Evolutionary conservation across 148 eudicot species (phyloP).

Genomic region (Vaccinium macrocarpon): DNA sequence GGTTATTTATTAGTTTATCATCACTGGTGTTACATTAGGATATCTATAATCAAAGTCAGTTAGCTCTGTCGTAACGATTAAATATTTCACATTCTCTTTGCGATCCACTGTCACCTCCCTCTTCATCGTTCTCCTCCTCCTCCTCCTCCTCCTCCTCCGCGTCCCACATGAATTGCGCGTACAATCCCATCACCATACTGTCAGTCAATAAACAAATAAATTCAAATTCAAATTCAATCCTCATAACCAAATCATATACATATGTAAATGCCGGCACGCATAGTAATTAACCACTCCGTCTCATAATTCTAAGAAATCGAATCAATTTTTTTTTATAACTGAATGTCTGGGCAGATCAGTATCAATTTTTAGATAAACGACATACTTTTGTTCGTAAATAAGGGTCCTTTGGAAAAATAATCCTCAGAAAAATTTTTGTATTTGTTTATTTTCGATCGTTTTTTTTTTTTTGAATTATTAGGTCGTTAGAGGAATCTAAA

Average conservation of each 20-base stretch:
- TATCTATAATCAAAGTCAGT: neutral
- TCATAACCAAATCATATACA: neutral
- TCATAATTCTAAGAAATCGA: no score
- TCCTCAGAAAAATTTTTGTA: no score
- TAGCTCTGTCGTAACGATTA: neutral
- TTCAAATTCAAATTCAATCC: neutral
- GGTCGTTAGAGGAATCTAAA: no score
- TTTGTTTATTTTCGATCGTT: no score
- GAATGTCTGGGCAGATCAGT: no score
- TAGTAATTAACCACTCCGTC: no score
- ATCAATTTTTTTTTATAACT: no score
- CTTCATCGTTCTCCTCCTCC: constrained; percentile 40
- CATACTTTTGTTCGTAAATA: no score
- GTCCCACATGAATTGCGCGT: constrained; percentile 82
- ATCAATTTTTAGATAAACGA: no score
- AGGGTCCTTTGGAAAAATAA: no score
- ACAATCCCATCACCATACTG: constrained; percentile 67
- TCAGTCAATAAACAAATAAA: neutral
- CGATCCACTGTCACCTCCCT: neutral
- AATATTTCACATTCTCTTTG: neutral
- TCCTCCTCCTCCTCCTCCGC: constrained; percentile 54
- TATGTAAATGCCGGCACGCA: no score
- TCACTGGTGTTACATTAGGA: neutral
- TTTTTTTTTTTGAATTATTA: no score
- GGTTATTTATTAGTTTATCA: neutral